phyloP scores from a whole-genome alignment of 768 basidiomycete genomes.

The Termitomyces sp. region DNA sequence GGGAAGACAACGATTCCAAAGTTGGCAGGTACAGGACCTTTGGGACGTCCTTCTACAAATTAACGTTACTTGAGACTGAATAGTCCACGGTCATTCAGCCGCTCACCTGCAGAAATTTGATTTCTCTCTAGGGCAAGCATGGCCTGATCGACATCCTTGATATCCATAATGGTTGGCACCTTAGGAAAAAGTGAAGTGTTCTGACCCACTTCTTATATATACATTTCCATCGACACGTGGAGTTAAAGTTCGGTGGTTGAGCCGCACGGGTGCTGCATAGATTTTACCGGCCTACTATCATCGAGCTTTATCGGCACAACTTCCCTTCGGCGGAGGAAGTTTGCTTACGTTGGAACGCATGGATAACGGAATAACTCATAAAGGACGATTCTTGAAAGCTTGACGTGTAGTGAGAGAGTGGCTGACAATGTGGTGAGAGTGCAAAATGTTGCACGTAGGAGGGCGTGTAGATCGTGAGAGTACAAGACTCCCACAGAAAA shows the following conservation, averaged over 20 bases:
- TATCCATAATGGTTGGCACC: neutral
- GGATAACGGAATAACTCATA: neutral
- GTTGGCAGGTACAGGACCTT: slow-evolving; percentile 11
- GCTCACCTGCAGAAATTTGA: neutral
- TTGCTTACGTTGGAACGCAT: neutral
- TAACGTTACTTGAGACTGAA: neutral
- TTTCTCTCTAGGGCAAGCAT: neutral
- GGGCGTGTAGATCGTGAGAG: too few relatives aligned
- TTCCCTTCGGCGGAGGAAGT: neutral
- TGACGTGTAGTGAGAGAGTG: too few relatives aligned
- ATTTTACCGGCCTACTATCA: neutral
- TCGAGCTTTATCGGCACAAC: neutral
- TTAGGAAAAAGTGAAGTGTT: neutral
- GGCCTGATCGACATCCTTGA: neutral
- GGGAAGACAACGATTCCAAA: slow-evolving; percentile 24
- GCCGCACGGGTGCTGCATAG: neutral
- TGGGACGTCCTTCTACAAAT: slow-evolving; percentile 6
- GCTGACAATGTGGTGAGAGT: too few relatives aligned
- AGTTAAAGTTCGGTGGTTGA: neutral
- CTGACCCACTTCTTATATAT: neutral
- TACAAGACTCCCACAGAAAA: too few relatives aligned
- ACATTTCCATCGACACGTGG: neutral
- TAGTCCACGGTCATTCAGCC: too few relatives aligned
- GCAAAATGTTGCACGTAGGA: too few relatives aligned
- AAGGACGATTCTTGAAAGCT: too few relatives aligned